Evolutionary conservation across 192 early-diverging fungal genomes (phyloP).

Genomic region (Podila minutissima): DNA sequence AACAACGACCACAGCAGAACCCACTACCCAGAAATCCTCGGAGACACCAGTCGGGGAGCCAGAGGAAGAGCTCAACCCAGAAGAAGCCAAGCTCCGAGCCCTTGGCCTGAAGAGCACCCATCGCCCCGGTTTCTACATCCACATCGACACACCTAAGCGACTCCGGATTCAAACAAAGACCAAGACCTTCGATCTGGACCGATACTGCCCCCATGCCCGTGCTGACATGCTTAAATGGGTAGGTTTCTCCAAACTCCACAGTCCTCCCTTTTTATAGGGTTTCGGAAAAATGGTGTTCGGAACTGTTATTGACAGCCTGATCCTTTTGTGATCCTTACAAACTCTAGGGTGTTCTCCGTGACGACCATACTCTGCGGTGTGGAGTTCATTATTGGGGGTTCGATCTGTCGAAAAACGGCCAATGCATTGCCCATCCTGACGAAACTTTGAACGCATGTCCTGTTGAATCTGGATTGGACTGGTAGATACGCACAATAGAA

Average conservation of each 20-base stretch:
- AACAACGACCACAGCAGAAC: neutral
- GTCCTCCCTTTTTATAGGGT: too few relatives aligned
- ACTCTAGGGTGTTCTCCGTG: slow-evolving; percentile 30
- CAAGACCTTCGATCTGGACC: slow-evolving; percentile 42
- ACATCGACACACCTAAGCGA: slow-evolving; percentile 24
- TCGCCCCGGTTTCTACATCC: slow-evolving; percentile 44
- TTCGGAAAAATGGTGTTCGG: too few relatives aligned
- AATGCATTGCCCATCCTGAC: slow-evolving; percentile 48
- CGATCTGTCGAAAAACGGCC: slow-evolving; percentile 43
- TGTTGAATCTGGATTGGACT: slow-evolving; percentile 26
- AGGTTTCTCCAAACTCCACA: slow-evolving; percentile 2
- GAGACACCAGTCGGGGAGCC: neutral
- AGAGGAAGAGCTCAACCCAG: slow-evolving; percentile 36
- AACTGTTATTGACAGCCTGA: neutral
- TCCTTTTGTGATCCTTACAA: neutral
- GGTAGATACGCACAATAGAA: slow-evolving; percentile 16
- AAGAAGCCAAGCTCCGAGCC: slow-evolving; percentile 30
- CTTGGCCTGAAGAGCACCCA: slow-evolving; percentile 46
- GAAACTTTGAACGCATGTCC: slow-evolving; percentile 49
- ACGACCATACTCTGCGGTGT: slow-evolving; percentile 37
- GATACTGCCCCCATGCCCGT: slow-evolving; percentile 42
- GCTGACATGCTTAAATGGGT: slow-evolving; percentile 48
- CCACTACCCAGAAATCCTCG: neutral
- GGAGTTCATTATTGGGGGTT: slow-evolving; percentile 51
- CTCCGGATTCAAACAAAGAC: slow-evolving; percentile 40